Conservation (phyloP, 1,284 basidiomycete species). For the Moesziomyces sp. region DNA sequence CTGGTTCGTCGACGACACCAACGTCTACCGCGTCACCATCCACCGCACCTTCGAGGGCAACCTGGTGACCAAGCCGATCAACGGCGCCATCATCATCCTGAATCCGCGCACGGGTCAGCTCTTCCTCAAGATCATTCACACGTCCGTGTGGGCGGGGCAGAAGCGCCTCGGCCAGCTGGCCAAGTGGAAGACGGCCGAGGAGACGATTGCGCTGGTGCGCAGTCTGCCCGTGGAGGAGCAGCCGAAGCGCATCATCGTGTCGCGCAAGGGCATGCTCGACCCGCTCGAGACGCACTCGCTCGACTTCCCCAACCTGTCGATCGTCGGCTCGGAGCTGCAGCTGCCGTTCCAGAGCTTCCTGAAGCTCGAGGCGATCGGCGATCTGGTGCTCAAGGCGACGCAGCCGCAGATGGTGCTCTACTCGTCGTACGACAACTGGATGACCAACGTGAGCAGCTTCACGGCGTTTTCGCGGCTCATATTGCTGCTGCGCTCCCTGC, state of each 20-base stretch:
- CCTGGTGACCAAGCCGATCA: conserved; percentile 99
- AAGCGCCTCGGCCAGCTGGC: conserved; percentile 99
- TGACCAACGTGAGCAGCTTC: conserved; percentile 98
- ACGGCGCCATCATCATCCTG: conserved; percentile 99
- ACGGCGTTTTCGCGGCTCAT: conserved; percentile 99
- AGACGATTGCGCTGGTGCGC: conserved; percentile 96
- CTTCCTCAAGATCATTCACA: conserved; percentile 99
- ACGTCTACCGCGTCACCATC: conserved; percentile 99
- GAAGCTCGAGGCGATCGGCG: conserved; percentile 99
- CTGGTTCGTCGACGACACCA: conserved; percentile 99
- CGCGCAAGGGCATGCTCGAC: conserved; percentile 96
- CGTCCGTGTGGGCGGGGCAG: conserved; percentile 99
- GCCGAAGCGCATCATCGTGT: conserved; percentile 99
- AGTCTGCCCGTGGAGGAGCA: conserved; percentile 98
- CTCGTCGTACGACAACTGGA: conserved; percentile 98
- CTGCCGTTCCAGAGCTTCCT: conserved; percentile 99
- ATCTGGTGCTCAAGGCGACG: conserved; percentile 93
- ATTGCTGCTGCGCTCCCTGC: conserved; percentile 90
- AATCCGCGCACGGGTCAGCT: conserved; percentile 98
- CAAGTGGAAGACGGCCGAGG: conserved; percentile 99
- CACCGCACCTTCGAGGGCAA: conserved; percentile 99
- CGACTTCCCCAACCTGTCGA: conserved; percentile 99
- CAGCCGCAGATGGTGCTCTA: conserved; percentile 99
- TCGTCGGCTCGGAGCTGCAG: conserved; percentile 98
- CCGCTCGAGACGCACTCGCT: conserved; percentile 92